A percentile compares a stretch with the other conserved stretches of the same genome.
These are phyloP conservation scores for Hypoxylon sp. DNA, from an alignment of 2,329 filamentous ascomycete species.

Conservation along the genomic window DNA sequence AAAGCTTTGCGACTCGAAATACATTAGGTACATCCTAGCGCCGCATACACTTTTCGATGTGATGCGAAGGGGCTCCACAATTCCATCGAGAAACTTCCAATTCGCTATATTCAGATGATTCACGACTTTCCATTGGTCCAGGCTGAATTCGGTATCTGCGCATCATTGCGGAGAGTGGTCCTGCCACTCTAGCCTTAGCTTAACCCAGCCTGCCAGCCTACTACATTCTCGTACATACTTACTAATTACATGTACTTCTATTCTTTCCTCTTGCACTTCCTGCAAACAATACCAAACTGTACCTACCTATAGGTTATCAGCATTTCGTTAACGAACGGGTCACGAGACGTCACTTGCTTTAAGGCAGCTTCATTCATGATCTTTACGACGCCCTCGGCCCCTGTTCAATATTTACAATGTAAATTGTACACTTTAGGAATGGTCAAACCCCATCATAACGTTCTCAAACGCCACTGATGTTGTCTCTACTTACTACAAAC, in stretches of 20 bases:
- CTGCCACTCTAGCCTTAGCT: conserved; percentile 1
- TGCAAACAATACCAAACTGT: conserved; percentile 14
- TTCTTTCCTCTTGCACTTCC: conserved; percentile 19
- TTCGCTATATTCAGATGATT: conserved; percentile 37
- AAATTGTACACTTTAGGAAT: neutral
- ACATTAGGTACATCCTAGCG: neutral
- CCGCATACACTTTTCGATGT: neutral
- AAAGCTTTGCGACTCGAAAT: conserved; percentile 15
- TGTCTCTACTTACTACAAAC: conserved; percentile 20
- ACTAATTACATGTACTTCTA: conserved; percentile 22
- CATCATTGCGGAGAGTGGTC: conserved; percentile 41
- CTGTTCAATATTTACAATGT: neutral
- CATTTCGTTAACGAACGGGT: conserved; percentile 10
- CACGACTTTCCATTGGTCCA: conserved; percentile 29
- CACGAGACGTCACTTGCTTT: conserved; percentile 13
- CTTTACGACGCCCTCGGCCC: neutral
- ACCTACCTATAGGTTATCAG: conserved; percentile 8
- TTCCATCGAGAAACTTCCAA: conserved; percentile 37
- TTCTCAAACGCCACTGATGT: neutral
- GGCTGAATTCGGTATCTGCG: conserved; percentile 37
- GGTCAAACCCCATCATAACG: neutral
- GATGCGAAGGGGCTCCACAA: conserved; percentile 20
- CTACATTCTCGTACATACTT: neutral
- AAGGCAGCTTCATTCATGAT: neutral
- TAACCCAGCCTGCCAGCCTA: conserved; percentile 17